Evolutionary conservation across 768 basidiomycete species (phyloP).

Genomic region (Plicaturopsis crispa): DNA sequence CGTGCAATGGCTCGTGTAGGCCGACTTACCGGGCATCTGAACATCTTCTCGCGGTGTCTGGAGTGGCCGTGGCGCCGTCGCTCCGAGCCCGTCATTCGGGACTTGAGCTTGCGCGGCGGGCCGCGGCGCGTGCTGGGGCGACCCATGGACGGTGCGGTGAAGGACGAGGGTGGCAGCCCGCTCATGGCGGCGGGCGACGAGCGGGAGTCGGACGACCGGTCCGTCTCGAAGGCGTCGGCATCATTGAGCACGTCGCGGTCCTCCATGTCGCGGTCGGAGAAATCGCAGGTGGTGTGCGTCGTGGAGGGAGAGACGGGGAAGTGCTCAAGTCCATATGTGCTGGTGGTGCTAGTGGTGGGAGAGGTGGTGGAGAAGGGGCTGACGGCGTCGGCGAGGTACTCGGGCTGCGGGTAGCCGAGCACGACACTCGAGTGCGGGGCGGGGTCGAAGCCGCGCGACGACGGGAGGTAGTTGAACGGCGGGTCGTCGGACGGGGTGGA

Average conservation of each 20-base stretch:
- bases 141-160: not conserved
- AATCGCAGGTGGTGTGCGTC: too few species aligned
- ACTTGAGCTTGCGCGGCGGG: conserved; percentile 5
- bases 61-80: conserved; percentile 6
- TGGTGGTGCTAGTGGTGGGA: not conserved
- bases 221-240: not conserved
- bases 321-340: not conserved
- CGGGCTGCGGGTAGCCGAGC: conserved; percentile 23
- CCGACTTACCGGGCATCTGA: conserved; percentile 39
- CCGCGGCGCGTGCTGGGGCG: not conserved
- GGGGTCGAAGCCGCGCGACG: conserved; percentile 7
- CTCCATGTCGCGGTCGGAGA: not conserved
- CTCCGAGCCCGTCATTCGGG: not conserved
- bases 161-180: not conserved
- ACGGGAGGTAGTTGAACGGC: conserved; percentile 3
- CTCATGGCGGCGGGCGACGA: not conserved
- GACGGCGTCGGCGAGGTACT: conserved; percentile 8
- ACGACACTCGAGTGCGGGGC: conserved; percentile 13
- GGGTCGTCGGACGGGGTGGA: not conserved
- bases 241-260: not conserved
- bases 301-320: not conserved
- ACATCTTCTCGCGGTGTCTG: conserved; percentile 33
- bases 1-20: conserved; percentile 6
- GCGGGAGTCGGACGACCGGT: not conserved
- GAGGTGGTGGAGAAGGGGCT: conserved; percentile 1